These are phyloP conservation scores for Inonotus obliquus DNA, from an alignment of 1,284 basidiomycete species.

Conservation along the genomic window DNA sequence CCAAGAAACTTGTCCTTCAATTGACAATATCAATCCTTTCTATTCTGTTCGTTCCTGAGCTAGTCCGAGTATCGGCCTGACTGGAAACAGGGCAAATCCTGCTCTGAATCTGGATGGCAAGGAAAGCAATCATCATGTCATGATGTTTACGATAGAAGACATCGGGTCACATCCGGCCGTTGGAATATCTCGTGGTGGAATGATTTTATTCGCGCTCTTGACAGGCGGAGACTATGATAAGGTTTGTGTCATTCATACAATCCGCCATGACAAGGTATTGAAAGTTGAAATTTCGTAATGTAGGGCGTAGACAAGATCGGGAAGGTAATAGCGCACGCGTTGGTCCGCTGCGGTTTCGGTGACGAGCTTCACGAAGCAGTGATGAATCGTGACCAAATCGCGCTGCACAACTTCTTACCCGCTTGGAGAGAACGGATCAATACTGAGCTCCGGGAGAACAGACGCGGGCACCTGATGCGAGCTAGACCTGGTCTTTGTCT, in stretches of 20 bases:
- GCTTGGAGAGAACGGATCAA: conserved; percentile 41
- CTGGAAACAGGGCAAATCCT: conserved; percentile 38
- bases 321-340: conserved; percentile 30
- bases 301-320: conserved; percentile 34
- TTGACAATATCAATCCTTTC: no score
- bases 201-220: conserved; percentile 62
- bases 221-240: conserved; percentile 64
- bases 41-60: neutral
- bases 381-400: conserved; percentile 18
- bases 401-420: conserved; percentile 29
- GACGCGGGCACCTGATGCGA: conserved; percentile 35
- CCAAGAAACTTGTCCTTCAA: no score
- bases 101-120: conserved; percentile 35
- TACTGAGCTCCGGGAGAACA: conserved; percentile 44
- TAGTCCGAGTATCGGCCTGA: conserved; percentile 42
- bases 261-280: conserved; percentile 2
- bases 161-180: conserved; percentile 33
- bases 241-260: conserved; percentile 26
- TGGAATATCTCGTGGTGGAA: conserved; percentile 43
- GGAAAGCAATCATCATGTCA: conserved; percentile 36
- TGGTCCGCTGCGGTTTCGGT: conserved; percentile 40
- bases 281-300: conserved; percentile 23
- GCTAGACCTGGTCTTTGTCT: conserved; percentile 32
- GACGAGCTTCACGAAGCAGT: conserved; percentile 40
- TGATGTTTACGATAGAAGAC: conserved; percentile 38